These are phyloP conservation scores for Crithidia fasciculata DNA, from an alignment of 208 protist genomes.

Conservation along the genomic window DNA sequence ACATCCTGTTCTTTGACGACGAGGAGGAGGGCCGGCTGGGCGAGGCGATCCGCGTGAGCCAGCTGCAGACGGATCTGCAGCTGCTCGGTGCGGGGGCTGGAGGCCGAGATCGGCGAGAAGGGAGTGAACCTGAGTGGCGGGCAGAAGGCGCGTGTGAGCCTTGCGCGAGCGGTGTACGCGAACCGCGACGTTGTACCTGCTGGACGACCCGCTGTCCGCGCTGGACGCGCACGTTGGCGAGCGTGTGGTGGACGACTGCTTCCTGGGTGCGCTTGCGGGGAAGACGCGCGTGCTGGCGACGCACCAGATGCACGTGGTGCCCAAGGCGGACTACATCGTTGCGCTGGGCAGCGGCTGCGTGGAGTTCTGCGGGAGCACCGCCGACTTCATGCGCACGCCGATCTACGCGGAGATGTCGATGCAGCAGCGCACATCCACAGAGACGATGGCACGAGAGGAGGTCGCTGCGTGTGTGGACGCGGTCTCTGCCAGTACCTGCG, in stretches of 20 bases:
- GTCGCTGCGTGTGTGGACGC: no score
- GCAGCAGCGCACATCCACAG: neutral
- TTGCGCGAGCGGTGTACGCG: no score
- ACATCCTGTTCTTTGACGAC: constrained; percentile 87
- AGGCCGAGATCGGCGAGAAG: constrained; percentile 45
- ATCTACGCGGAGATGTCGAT: constrained; percentile 41
- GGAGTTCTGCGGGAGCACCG: constrained; percentile 25
- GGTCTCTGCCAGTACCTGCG: no score
- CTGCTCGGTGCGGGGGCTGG: constrained; percentile 39
- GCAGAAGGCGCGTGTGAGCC: no score
- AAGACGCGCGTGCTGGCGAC: constrained; percentile 91
- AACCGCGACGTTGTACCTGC: neutral
- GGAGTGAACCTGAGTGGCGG: constrained; percentile 50
- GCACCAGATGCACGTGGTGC: constrained; percentile 92
- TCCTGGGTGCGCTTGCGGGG: constrained; percentile 47
- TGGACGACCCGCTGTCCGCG: constrained; percentile 92
- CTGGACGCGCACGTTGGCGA: constrained; percentile 91
- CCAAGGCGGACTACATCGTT: constrained; percentile 74
- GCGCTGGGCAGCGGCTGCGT: constrained; percentile 62
- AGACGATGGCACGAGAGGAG: neutral
- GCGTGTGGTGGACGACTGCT: constrained; percentile 49
- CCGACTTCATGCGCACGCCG: constrained; percentile 32
- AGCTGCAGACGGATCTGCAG: constrained; percentile 73
- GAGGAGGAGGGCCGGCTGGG: constrained; percentile 44
- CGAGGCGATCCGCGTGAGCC: constrained; percentile 46